phyloP scores from a whole-genome alignment of 2,329 filamentous ascomycete species.

The Phyllosticta citriasiana region DNA sequence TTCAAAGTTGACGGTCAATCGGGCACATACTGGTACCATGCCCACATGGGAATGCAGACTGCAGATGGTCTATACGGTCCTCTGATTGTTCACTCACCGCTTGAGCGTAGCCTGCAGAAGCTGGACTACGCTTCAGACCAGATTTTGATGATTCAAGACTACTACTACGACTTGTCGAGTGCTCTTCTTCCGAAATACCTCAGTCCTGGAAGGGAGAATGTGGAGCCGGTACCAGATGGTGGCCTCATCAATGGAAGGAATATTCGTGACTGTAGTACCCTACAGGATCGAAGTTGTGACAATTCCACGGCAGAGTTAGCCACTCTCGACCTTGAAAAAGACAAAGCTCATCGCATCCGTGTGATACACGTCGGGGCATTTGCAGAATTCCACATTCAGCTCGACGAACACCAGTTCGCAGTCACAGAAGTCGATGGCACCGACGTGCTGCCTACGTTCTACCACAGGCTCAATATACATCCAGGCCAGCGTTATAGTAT shows the following conservation, averaged over 20 bases:
- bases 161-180: slow-evolving; percentile 51
- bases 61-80: slow-evolving; percentile 59
- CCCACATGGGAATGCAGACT: slow-evolving; percentile 57
- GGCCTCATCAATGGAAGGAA: slow-evolving; percentile 34
- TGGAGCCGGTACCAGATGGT: slow-evolving; percentile 46
- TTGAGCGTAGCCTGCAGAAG: slow-evolving; percentile 34
- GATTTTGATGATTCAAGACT: slow-evolving; percentile 56
- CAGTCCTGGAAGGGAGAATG: slow-evolving; percentile 36
- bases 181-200: slow-evolving; percentile 45
- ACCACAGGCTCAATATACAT: slow-evolving; percentile 51
- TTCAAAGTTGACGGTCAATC: slow-evolving; percentile 44
- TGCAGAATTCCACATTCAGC: slow-evolving; percentile 42
- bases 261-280: slow-evolving; percentile 26
- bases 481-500: slow-evolving; percentile 63
- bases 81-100: slow-evolving; percentile 47
- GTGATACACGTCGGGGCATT: slow-evolving; percentile 67
- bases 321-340: slow-evolving; percentile 27
- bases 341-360: slow-evolving; percentile 59
- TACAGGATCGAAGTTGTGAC: slow-evolving; percentile 29
- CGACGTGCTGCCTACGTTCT: slow-evolving; percentile 44
- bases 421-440: slow-evolving; percentile 60
- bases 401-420: slow-evolving; percentile 54
- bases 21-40: slow-evolving; percentile 75
- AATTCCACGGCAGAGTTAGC: slow-evolving; percentile 20
- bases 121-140: slow-evolving; percentile 42